These are phyloP conservation scores for Globisporangium canariense DNA, from an alignment of 352 stramenopile species.

Conservation along the genomic window DNA sequence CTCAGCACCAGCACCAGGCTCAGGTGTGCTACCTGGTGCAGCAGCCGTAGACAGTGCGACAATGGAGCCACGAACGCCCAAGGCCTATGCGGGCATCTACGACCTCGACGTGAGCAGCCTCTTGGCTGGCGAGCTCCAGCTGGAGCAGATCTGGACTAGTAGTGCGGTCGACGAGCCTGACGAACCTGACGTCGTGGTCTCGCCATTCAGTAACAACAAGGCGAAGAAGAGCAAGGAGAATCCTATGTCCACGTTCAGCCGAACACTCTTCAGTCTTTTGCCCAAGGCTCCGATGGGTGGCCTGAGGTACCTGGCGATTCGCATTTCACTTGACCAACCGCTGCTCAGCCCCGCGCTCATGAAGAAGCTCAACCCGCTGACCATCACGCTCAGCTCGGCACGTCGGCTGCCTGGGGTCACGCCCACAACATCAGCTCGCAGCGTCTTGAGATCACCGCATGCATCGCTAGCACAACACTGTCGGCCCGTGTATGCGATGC, in stretches of 20 bases:
- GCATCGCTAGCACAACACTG: slow-evolving; percentile 38
- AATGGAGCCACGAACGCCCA: slow-evolving; percentile 15
- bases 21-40: slow-evolving; percentile 6
- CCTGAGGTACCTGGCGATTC: slow-evolving; percentile 47
- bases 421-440: slow-evolving; percentile 9
- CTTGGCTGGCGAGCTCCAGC: slow-evolving; percentile 26
- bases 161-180: not conserved
- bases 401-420: slow-evolving; percentile 49
- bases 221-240: slow-evolving; percentile 6
- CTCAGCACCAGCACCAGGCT: slow-evolving; percentile 7
- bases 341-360: slow-evolving; percentile 37
- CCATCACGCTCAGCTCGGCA: slow-evolving; percentile 41
- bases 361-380: slow-evolving; percentile 65
- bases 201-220: not conserved
- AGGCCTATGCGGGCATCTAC: slow-evolving; percentile 47
- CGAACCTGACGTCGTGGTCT: not conserved
- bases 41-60: not conserved
- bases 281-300: slow-evolving; percentile 10
- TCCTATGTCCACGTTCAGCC: slow-evolving; percentile 12
- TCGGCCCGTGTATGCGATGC: slow-evolving; percentile 49
- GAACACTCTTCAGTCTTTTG: slow-evolving; percentile 28
- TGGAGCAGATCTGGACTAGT: slow-evolving; percentile 48
- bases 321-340: slow-evolving; percentile 44
- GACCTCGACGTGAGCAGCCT: slow-evolving; percentile 64
- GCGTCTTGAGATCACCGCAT: slow-evolving; percentile 33